Evolutionary conservation across 495 filamentous ascomycete genomes (phyloP).

Genomic region (Amorphotheca resinae): DNA sequence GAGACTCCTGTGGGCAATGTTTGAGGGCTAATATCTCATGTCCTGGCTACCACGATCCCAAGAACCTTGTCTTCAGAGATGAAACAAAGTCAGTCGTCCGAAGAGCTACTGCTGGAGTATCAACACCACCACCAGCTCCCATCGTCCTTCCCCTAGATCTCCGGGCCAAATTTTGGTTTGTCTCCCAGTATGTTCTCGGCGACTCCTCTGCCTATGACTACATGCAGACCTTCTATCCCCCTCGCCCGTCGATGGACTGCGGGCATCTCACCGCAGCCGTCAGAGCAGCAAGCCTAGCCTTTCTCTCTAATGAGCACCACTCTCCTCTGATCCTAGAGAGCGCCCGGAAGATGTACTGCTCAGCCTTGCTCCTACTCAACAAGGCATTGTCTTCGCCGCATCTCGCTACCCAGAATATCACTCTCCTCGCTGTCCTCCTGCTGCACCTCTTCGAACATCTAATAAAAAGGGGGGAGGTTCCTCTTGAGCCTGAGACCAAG

Average conservation of each 20-base stretch:
- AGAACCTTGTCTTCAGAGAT: conserved; percentile 4
- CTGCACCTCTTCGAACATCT: too few relatives aligned
- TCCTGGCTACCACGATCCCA: conserved; percentile 6
- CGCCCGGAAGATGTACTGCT: conserved; percentile 3
- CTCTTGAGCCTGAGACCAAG: too few relatives aligned
- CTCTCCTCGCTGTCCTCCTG: conserved; percentile 46
- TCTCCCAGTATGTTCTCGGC: conserved; percentile 3
- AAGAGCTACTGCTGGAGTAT: background rate
- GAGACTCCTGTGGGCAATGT: conserved; percentile 8
- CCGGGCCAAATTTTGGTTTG: conserved; percentile 1
- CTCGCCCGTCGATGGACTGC: background rate
- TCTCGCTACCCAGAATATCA: conserved; percentile 33
- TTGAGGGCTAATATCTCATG: conserved; percentile 4
- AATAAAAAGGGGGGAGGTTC: too few relatives aligned
- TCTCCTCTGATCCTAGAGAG: background rate
- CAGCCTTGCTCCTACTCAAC: conserved; percentile 2
- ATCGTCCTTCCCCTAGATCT: background rate
- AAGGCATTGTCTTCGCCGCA: conserved; percentile 1
- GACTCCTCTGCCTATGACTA: background rate
- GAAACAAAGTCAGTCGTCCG: conserved; percentile 1
- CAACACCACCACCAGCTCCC: background rate
- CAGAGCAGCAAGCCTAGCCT: conserved; percentile 8
- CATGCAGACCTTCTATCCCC: conserved; percentile 6
- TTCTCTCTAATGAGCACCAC: background rate
- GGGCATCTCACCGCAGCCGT: background rate